Evolutionary conservation across 2,329 filamentous ascomycete species (phyloP).

Genomic region (Aspergillus hiratsukae): DNA sequence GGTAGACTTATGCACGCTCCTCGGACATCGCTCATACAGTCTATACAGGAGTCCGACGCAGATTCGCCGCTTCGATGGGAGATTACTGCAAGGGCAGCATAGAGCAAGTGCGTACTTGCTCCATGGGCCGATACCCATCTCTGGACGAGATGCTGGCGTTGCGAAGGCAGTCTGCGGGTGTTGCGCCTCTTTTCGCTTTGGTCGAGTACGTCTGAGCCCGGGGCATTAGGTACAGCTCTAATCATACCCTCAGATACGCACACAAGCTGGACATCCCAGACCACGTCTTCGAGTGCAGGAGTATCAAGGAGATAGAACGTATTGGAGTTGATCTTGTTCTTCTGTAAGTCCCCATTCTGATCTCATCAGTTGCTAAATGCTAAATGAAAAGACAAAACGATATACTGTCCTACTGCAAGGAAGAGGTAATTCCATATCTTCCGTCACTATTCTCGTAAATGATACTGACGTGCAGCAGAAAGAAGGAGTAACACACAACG

Average conservation of each 20-base stretch:
- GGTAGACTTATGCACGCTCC: too few species aligned
- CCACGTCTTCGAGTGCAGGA: conserved; percentile 13
- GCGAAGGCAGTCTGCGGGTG: conserved; percentile 17
- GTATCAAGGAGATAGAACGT: conserved; percentile 16
- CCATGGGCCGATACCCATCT: conserved; percentile 7
- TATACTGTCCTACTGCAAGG: conserved; percentile 24
- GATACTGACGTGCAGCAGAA: conserved; percentile 3
- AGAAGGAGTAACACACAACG: conserved; percentile 19
- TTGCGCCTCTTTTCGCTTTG: conserved; percentile 18
- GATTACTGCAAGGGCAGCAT: conserved; percentile 16
- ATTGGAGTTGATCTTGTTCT: conserved; percentile 17
- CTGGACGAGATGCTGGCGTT: conserved; percentile 13
- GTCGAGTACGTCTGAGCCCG: conserved; percentile 13
- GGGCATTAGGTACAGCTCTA: background rate
- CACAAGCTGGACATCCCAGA: conserved; percentile 16
- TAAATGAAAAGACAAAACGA: conserved; percentile 19
- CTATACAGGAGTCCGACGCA: conserved; percentile 8
- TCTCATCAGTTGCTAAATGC: too few species aligned
- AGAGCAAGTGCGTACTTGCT: conserved; percentile 14
- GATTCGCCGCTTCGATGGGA: conserved; percentile 11
- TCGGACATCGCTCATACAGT: background rate
- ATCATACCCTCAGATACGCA: conserved; percentile 9
- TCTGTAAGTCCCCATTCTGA: conserved; percentile 8
- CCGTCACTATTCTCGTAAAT: background rate
- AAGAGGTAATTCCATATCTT: conserved; percentile 14